Evolutionary conservation across 1,284 basidiomycete genomes (phyloP).

Genomic region (Earliella scabrosa): DNA sequence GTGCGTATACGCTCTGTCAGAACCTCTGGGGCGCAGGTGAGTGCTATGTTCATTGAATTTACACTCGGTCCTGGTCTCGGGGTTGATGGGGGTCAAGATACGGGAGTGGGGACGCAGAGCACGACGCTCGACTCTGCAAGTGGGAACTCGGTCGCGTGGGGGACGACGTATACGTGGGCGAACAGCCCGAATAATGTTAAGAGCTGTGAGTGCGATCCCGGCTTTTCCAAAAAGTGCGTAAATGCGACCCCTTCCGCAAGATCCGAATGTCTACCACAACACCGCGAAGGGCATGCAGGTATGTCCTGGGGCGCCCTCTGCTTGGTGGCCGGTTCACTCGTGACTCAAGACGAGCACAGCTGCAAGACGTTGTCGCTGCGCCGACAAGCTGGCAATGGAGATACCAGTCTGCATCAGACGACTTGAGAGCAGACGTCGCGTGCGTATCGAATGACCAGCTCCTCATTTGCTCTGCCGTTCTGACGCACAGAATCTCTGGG

Average conservation of each 20-base stretch:
- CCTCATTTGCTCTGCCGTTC: rapidly evolving
- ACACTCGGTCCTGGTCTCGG: background rate
- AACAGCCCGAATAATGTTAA: constrained; percentile 57
- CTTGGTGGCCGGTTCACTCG: background rate
- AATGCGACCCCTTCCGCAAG: constrained; percentile 2
- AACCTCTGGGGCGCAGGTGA: constrained; percentile 57
- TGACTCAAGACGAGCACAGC: constrained; percentile 31
- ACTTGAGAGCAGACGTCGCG: constrained; percentile 61
- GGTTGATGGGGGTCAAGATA: constrained; percentile 28
- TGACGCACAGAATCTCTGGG: background rate
- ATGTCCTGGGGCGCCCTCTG: background rate
- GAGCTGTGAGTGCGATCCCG: constrained; percentile 60
- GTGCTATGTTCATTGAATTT: constrained; percentile 25
- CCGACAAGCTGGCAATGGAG: constrained; percentile 57
- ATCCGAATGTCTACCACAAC: constrained; percentile 50
- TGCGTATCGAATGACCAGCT: constrained; percentile 37
- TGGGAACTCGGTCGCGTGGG: constrained; percentile 52
- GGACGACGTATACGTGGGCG: constrained; percentile 58
- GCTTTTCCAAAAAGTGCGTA: no score
- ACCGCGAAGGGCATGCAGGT: constrained; percentile 53
- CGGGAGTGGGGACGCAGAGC: constrained; percentile 53
- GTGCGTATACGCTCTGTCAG: constrained; percentile 55
- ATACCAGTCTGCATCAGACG: constrained; percentile 49
- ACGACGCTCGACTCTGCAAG: constrained; percentile 49
- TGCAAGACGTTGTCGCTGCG: constrained; percentile 46